Evolutionary conservation across 2,329 filamentous ascomycete species (phyloP).

Genomic region (Pestalotiopsis sp.): DNA sequence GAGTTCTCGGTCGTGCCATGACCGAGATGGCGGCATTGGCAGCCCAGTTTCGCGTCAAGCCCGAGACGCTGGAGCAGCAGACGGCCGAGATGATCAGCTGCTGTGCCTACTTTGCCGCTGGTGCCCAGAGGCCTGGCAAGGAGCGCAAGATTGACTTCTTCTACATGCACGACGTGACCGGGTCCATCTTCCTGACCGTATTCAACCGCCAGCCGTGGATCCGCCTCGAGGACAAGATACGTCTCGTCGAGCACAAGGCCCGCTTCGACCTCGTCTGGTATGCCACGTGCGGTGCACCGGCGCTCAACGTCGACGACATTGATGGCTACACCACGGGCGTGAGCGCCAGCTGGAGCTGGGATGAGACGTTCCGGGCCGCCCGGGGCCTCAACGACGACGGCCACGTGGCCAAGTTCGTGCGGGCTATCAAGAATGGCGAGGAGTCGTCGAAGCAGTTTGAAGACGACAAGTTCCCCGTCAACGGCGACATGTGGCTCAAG

Average conservation of each 20-base stretch:
- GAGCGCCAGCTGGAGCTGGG: constrained; percentile 28
- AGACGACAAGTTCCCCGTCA: constrained; percentile 20
- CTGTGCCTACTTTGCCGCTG: constrained; percentile 24
- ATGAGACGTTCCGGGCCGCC: constrained; percentile 25
- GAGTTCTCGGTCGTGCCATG: constrained; percentile 57
- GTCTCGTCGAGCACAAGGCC: constrained; percentile 69
- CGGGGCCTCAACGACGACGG: constrained; percentile 34
- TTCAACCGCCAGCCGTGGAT: constrained; percentile 35
- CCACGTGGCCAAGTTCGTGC: constrained; percentile 36
- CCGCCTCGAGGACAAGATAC: constrained; percentile 43
- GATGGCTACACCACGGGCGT: constrained; percentile 17
- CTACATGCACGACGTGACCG: constrained; percentile 37
- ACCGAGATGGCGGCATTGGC: constrained; percentile 59
- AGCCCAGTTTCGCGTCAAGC: constrained; percentile 46
- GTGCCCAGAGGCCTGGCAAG: constrained; percentile 54
- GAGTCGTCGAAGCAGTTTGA: constrained; percentile 21
- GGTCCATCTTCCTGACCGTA: constrained; percentile 33
- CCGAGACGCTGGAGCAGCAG: constrained; percentile 36
- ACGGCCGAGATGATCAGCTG: constrained; percentile 30
- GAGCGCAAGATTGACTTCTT: constrained; percentile 71
- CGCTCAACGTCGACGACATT: constrained; percentile 23
- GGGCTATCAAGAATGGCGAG: constrained; percentile 35
- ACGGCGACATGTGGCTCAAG: constrained; percentile 28
- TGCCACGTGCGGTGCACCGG: constrained; percentile 55
- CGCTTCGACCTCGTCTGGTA: constrained; percentile 67